Evolutionary conservation across 2,329 filamentous ascomycete species (phyloP), one percentile per base, ranked within the genome.

Genomic region (Proliferodiscus dingleyae): DNA sequence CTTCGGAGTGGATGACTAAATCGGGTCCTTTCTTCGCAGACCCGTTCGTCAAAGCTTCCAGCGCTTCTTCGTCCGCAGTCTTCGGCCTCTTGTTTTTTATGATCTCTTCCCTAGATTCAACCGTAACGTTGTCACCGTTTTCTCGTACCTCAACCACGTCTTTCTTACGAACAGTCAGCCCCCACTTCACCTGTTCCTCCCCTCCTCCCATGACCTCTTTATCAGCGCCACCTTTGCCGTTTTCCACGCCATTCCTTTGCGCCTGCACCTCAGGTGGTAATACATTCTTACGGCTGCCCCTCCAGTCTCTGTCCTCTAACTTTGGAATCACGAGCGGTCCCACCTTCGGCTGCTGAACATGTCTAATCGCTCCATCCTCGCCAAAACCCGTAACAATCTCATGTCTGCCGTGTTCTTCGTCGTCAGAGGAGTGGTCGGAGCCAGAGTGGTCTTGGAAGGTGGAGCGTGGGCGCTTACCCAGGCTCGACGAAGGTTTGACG

Each of bases 371-470:
- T 23, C 76, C 68, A 54, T 75, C 73, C 21, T 61, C 66, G 1
- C 71, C 72, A 49, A 78, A 75, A 0, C 70, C 73, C 6, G 71
- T 73, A 23, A 80, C 75, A 19, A 58, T 61, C 56, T 79, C 71
- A 51, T 72, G 68, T 22, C 59, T 65, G 8, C 58, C 59, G 37
- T 53, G 49, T 33, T 51, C 51, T 5, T 59, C 53, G 59, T 78
- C 73, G 60, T 84, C 74, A 71, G 79, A 78, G 44, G 80, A 39
- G 68, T 79, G 47, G 65, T 73, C 49, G 4, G 44, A 48, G 22
- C 79, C 75, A n/a, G 81, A 80, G 43, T 86, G 82, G 41, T 85
- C 81, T 42, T 85, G 82, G 32, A 71, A 45, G 66, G 66, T 36
- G 68, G 63, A 24, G 60, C 64, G 23, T 5, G 68, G 60, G 39